These are phyloP conservation scores for Aphanoascus verrucosus DNA, from an alignment of 2,329 filamentous ascomycete genomes.

Conservation along the genomic window DNA sequence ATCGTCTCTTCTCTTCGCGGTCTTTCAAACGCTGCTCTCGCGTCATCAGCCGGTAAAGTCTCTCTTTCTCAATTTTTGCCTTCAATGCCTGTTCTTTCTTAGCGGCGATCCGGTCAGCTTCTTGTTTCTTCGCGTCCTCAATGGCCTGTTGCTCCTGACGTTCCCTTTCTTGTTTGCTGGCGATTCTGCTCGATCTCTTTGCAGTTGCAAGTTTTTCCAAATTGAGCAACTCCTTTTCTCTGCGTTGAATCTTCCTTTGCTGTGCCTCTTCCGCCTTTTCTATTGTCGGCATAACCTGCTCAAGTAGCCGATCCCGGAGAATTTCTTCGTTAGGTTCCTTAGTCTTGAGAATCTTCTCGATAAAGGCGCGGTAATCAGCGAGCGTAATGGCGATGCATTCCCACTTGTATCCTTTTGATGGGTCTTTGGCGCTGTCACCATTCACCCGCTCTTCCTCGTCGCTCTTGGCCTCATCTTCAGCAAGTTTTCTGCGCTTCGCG, in stretches of 20 bases:
- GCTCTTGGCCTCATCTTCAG: constrained; percentile 37
- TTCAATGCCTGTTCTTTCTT: constrained; percentile 48
- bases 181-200: constrained; percentile 84
- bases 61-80: constrained; percentile 59
- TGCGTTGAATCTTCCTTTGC: constrained; percentile 60
- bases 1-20: constrained; percentile 68
- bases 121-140: constrained; percentile 58
- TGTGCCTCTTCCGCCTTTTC: constrained; percentile 62
- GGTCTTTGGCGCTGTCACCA: constrained; percentile 45
- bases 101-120: constrained; percentile 53
- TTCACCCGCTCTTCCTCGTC: constrained; percentile 31
- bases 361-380: constrained; percentile 61
- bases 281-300: constrained; percentile 73
- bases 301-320: constrained; percentile 58
- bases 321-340: constrained; percentile 77
- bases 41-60: constrained; percentile 69
- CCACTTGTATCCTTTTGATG: constrained; percentile 70
- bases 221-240: constrained; percentile 68
- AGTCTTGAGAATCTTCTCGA: constrained; percentile 61
- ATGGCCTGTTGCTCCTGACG: constrained; percentile 59
- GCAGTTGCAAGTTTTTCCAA: constrained; percentile 83
- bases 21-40: constrained; percentile 78
- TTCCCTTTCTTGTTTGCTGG: constrained; percentile 67
- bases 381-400: constrained; percentile 80
- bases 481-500: constrained; percentile 58